These are phyloP conservation scores for Amborella trichopoda DNA, from an alignment of 164 flowering plant species.

Conservation along the genomic window DNA sequence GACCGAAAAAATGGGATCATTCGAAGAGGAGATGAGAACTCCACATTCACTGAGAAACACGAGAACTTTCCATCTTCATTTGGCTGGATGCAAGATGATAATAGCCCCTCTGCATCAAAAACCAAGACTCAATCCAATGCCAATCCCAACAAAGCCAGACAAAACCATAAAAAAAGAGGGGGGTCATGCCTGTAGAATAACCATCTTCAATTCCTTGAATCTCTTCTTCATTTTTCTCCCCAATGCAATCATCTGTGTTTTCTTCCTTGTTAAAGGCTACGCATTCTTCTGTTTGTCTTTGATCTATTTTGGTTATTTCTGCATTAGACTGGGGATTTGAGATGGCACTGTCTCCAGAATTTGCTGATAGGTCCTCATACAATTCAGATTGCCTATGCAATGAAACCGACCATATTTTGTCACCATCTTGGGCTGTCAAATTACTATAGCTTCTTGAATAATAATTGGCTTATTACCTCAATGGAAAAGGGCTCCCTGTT, in stretches of 20 bases:
- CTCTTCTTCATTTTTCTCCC: no score
- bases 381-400: slow-evolving; percentile 56
- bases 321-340: no score
- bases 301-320: no score
- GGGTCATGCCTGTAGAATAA: no score
- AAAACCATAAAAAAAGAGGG: background rate
- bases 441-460: background rate
- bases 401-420: background rate
- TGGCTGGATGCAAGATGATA: slow-evolving; percentile 20
- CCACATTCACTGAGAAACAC: slow-evolving; percentile 19
- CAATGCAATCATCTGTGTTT: no score
- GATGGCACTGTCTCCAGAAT: no score
- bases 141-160: background rate
- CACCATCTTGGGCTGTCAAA: background rate
- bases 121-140: background rate
- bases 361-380: background rate
- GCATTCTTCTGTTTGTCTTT: no score
- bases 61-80: slow-evolving; percentile 21
- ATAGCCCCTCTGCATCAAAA: slow-evolving; percentile 22
- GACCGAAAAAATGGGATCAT: slow-evolving; percentile 73
- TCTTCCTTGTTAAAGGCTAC: no score
- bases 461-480: slow-evolving; percentile 38
- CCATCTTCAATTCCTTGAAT: no score
- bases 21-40: slow-evolving; percentile 71
- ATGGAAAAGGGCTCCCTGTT: slow-evolving; percentile 36